Conservation (phyloP, 1,284 basidiomycete genomes). For the Trichosporon faecale region DNA sequence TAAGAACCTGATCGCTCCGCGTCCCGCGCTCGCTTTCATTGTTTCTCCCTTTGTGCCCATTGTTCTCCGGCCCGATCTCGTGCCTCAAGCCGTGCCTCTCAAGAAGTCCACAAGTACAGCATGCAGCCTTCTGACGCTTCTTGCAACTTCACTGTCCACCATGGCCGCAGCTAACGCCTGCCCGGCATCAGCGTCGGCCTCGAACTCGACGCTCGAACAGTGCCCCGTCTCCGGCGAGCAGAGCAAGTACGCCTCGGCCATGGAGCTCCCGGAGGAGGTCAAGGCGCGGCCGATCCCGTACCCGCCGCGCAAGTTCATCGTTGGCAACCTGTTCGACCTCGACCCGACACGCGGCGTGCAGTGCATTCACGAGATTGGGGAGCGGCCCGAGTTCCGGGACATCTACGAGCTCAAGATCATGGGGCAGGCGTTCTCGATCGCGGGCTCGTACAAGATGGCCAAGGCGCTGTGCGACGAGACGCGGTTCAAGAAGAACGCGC, state of each 20-base stretch:
- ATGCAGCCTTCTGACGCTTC: neutral
- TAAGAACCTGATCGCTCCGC: neutral
- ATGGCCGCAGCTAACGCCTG: neutral
- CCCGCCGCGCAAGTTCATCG: constrained; percentile 5
- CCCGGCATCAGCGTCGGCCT: neutral
- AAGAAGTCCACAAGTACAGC: neutral
- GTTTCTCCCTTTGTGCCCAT: neutral
- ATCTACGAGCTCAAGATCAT: constrained; percentile 48
- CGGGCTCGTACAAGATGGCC: constrained; percentile 50
- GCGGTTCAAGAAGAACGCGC: constrained; percentile 54
- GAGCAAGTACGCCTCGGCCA: neutral
- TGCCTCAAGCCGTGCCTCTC: neutral
- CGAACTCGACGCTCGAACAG: neutral
- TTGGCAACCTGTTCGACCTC: constrained; percentile 49
- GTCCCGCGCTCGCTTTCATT: neutral
- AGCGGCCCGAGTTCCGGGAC: neutral
- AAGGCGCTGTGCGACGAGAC: constrained; percentile 56
- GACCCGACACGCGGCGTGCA: constrained; percentile 15
- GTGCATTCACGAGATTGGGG: constrained; percentile 27
- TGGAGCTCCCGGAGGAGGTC: neutral
- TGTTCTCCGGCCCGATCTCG: neutral
- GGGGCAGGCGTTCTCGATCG: constrained; percentile 41
- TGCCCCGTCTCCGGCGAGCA: neutral
- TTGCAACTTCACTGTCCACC: neutral
- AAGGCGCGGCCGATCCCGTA: neutral